phyloP scores from a whole-genome alignment of 768 basidiomycete species.

The Russula brevipes region DNA sequence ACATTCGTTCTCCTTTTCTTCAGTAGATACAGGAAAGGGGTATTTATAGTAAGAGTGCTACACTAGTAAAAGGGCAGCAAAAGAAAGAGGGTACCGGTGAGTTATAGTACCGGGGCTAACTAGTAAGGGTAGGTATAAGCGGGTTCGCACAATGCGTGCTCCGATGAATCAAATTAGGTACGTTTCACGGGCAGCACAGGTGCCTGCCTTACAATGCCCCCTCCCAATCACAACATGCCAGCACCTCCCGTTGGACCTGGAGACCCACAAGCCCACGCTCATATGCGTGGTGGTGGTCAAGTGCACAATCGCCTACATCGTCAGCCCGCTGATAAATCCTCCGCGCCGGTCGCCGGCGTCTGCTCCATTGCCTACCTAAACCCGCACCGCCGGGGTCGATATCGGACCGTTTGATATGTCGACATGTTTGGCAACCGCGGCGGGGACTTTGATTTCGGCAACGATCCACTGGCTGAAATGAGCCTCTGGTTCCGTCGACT shows the following conservation, averaged over 20 bases:
- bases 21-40: too few species aligned
- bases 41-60: too few species aligned
- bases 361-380: background rate
- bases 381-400: constrained; percentile 6
- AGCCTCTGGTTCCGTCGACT: constrained; percentile 2
- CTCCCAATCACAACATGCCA: constrained; percentile 2
- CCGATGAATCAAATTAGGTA: too few species aligned
- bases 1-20: too few species aligned
- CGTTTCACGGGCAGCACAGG: too few species aligned
- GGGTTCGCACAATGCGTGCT: too few species aligned
- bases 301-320: constrained; percentile 7
- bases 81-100: too few species aligned
- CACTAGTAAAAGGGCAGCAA: too few species aligned
- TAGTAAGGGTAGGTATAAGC: too few species aligned
- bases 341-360: constrained; percentile 21
- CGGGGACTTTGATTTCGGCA: constrained; percentile 15
- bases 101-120: too few species aligned
- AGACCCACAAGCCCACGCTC: constrained; percentile 1
- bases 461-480: constrained; percentile 2
- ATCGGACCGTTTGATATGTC: constrained; percentile 13
- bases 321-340: constrained; percentile 13
- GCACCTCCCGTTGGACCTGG: background rate
- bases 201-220: background rate
- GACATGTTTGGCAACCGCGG: constrained; percentile 8
- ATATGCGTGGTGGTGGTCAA: constrained; percentile 7